Base-by-base conservation (phyloP, 2,329 filamentous ascomycete species). In the Acrocalymma vagum region DNA sequence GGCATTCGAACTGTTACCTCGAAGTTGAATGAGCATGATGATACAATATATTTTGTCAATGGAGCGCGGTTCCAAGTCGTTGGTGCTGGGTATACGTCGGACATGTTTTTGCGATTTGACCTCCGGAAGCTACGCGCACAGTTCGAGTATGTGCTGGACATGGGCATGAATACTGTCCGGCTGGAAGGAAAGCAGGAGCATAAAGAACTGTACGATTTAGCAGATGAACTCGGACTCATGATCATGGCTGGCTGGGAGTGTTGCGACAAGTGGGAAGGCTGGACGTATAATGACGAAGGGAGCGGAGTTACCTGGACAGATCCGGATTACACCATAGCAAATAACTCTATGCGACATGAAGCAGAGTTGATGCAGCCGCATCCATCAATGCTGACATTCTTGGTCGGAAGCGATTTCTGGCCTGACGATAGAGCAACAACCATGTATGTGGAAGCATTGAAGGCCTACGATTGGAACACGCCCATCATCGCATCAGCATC, bases 231-330 rank as follows among this genome's bases (percentile, higher is more conserved):
- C 53, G 83, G 83, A 0, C 54, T 86, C 23, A 84, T 86, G 81
- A 63, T 86, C 0, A 69, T 86, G 24, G 70, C 81, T 0, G 83
- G 83, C 0, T 86, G 82, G 82, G 82, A 85, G 45, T 86, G 83
- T 61, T 86, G 83, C 58, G 80, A 85, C 51, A 86, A 86, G 58
- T 86, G 83, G 83, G 83, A 86, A 55, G 79, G 77, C 0, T 86
- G 82, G 82, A 61, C 56, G 1, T 84, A 85, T 60, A 85, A 85
- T 51, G 60, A 78, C 9, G 78, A 86, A n/a, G 70, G 64, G 1
- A 42, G 55, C 8, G 75, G 72, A 1, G 54, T 65, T 3, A 65
- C 64, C 37, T 86, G 82, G 81, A 65, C 60, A 1, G 72, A 78
- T 0, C 51, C 62, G 2, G 83, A 86, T 61, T 86, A 86, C 55